These are phyloP conservation scores for Arachis monticola DNA, from an alignment of 331 rosid species.

Conservation along the genomic window DNA sequence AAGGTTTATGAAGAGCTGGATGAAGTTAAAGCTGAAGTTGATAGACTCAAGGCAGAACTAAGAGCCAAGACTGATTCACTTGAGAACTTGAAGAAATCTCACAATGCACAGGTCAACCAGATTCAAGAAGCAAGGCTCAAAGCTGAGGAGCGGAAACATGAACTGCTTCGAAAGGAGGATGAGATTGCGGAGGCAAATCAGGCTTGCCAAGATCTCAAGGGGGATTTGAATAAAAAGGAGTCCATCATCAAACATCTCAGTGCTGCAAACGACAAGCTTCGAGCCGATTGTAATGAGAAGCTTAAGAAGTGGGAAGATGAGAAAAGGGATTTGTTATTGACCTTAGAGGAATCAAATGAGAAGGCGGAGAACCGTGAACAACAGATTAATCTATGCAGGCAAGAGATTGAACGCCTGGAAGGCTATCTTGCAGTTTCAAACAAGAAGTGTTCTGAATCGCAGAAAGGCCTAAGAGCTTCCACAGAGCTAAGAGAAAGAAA, in stretches of 20 bases:
- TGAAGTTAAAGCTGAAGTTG: constrained; percentile 68
- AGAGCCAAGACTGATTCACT: constrained; percentile 53
- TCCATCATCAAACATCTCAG: constrained; percentile 60
- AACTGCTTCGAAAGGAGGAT: constrained; percentile 53
- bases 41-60: constrained; percentile 61
- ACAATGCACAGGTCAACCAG: constrained; percentile 52
- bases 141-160: constrained; percentile 67
- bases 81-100: constrained; percentile 63
- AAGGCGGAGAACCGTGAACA: constrained; percentile 61
- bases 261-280: constrained; percentile 62
- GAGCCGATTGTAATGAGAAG: constrained; percentile 57
- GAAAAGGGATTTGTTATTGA: constrained; percentile 50
- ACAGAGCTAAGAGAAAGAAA: constrained; percentile 62
- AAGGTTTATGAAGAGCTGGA: constrained; percentile 68
- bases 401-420: constrained; percentile 64
- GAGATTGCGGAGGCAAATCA: constrained; percentile 40
- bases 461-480: constrained; percentile 43
- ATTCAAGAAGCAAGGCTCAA: constrained; percentile 52
- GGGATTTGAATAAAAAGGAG: constrained; percentile 50
- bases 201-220: constrained; percentile 51
- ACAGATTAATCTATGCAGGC: constrained; percentile 42
- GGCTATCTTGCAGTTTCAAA: constrained; percentile 52
- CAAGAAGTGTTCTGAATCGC: constrained; percentile 52
- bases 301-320: constrained; percentile 50
- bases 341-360: constrained; percentile 66